Evolutionary conservation across 163 green algal genomes (phyloP).

Genomic region (Botryococcus braunii): DNA sequence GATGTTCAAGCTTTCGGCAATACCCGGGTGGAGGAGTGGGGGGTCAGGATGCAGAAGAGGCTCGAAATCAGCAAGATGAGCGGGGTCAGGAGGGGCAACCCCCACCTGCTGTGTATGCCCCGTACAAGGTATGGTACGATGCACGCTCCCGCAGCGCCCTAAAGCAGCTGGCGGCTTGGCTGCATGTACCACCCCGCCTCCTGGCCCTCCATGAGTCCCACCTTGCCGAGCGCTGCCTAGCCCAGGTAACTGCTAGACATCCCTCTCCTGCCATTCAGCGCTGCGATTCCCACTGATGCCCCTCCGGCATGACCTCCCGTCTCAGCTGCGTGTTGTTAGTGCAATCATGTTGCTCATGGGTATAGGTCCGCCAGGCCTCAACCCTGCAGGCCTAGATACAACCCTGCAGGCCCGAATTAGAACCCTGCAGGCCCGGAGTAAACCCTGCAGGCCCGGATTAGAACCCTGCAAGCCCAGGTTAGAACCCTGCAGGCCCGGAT

Average conservation of each 20-base stretch:
- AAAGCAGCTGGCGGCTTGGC: constrained; percentile 58
- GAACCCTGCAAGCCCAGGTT: no score
- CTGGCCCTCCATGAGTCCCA: constrained; percentile 29
- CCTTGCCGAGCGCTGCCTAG: constrained; percentile 13
- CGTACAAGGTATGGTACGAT: constrained; percentile 78
- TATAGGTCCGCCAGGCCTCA: not conserved
- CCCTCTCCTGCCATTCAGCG: not conserved
- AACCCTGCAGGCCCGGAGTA: no score
- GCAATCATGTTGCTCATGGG: not conserved
- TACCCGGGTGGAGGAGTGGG: no score
- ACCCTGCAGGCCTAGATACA: not conserved
- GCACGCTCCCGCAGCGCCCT: constrained; percentile 53
- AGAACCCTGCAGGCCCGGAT: no score
- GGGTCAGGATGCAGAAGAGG: no score
- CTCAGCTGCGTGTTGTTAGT: not conserved
- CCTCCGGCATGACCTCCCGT: not conserved
- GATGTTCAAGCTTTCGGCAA: no score
- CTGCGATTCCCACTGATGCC: not conserved
- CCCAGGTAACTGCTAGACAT: constrained; percentile 13
- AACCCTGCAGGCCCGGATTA: no score
- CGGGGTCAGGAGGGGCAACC: no score
- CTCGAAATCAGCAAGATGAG: no score
- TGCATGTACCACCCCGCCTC: constrained; percentile 52
- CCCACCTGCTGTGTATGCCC: no score
- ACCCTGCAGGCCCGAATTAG: not conserved